These are phyloP conservation scores for Solanum chacoense DNA, from an alignment of 305 asterid species.

Conservation along the genomic window DNA sequence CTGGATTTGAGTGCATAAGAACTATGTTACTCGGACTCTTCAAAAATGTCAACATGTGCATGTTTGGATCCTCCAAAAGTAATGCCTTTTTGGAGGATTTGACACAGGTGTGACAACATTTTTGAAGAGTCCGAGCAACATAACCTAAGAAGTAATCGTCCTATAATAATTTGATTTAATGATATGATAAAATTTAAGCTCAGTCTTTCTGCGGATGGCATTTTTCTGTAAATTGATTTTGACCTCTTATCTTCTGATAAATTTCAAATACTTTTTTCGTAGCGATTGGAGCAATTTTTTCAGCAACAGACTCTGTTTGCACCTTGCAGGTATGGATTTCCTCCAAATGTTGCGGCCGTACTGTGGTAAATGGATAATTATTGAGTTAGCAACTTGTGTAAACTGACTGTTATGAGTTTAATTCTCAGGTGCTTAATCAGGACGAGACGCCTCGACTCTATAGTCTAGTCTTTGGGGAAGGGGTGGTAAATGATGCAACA, in stretches of 20 bases:
- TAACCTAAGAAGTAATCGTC: not conserved
- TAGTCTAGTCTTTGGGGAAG: constrained; percentile 77
- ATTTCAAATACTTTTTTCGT: not conserved
- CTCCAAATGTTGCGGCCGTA: not conserved
- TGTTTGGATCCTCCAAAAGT: not conserved
- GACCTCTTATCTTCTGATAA: not conserved
- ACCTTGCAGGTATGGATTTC: constrained; percentile 52
- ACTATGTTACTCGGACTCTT: not conserved
- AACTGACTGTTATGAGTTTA: not conserved
- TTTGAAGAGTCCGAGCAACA: not conserved
- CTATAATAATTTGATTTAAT: not conserved
- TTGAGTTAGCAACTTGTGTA: not conserved
- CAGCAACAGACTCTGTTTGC: constrained; percentile 92
- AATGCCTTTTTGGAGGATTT: not conserved
- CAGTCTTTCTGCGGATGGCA: not conserved
- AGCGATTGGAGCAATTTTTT: constrained; percentile 80
- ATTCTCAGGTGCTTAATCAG: constrained; percentile 65
- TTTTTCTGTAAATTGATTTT: not conserved
- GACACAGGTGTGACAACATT: not conserved
- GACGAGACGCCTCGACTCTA: constrained; percentile 67
- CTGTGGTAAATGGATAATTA: not conserved
- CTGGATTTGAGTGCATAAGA: not conserved
- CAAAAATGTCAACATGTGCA: not conserved
- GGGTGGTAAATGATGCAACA: constrained; percentile 86
- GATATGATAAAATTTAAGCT: not conserved